Evolutionary conservation across 2,329 filamentous ascomycete species (phyloP), one percentile per base, ranked within the genome.

Genomic region (Colletotrichum sp.): DNA sequence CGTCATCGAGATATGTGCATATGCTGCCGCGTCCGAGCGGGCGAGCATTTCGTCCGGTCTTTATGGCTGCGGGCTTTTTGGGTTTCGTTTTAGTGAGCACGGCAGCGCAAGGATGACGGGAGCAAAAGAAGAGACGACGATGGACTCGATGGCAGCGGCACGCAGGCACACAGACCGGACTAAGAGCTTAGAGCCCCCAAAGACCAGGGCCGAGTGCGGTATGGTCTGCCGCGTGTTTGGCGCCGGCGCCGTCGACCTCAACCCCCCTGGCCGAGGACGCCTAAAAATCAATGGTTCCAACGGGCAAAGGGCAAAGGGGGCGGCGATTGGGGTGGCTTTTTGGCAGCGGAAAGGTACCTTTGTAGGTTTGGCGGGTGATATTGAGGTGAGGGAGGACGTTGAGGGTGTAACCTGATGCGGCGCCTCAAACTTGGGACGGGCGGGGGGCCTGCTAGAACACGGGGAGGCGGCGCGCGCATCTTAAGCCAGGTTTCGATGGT

Each of bases 351-450:
- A 49, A 8, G 44, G 55, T 29, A 29, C 55, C 15, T 16, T 59
- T 19, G 55, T 25, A 22, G 16, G 55, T 59, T 16, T 32, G 19
- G 57, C 29, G 32, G 44, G 44, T 12, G 52, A 25, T 27, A 66
- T 12, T 52, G n/a, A 71, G 25, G 36, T 49, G 25, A 65, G 32
- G 34, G 55, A 30, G 61, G 61, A 62, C 34, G 44, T 64, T 55
- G 63, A 64, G 57, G 30, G 52, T 63, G 72, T 72, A 72, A 64
- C 69, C 72, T 29, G 69, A 75, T 72, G 55, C 69, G 32, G 69
- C 52, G 55, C 66, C 66, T 39, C 22, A 29, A 61, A 27, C 22
- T n/a, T 62, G 61, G n/a, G 8, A 39, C n/a, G 32, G 29, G 22
- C 12, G 61, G 22, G 29, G 52, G 22, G 25, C 22, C 25, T 59